Evolutionary conservation across 2,329 filamentous ascomycete species (phyloP).

Genomic region (Emericellopsis cladophorae): DNA sequence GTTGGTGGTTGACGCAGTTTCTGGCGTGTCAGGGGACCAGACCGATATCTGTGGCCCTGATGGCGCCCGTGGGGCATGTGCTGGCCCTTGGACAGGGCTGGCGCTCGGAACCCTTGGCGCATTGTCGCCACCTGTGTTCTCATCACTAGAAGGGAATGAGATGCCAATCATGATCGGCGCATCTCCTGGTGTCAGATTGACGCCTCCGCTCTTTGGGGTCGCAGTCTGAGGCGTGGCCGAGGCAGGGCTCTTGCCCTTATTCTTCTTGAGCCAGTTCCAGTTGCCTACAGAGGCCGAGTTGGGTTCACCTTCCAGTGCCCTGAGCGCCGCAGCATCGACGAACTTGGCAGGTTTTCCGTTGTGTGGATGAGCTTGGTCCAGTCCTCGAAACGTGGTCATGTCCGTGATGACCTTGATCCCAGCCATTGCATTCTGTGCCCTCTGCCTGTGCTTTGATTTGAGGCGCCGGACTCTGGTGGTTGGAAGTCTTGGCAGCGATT

Average conservation of each 20-base stretch:
- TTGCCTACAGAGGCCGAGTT: conserved; percentile 40
- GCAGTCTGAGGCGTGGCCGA: conserved; percentile 13
- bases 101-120: too few species aligned
- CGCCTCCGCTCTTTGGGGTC: conserved; percentile 12
- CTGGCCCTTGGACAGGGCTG: too few species aligned
- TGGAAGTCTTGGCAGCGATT: conserved; percentile 12
- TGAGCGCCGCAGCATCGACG: conserved; percentile 45
- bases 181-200: conserved; percentile 53
- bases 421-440: conserved; percentile 44
- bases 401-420: conserved; percentile 60
- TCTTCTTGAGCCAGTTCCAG: conserved; percentile 42
- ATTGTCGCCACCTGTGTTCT: not conserved
- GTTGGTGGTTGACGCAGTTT: conserved; percentile 36
- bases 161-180: conserved; percentile 65
- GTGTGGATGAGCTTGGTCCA: conserved; percentile 16
- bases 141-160: conserved; percentile 38
- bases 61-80: not conserved
- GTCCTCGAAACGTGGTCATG: conserved; percentile 39
- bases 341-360: conserved; percentile 29
- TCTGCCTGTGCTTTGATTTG: conserved; percentile 49
- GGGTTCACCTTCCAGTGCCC: conserved; percentile 44
- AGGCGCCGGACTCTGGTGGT: conserved; percentile 28
- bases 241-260: conserved; percentile 15
- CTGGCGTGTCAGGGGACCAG: conserved; percentile 51
- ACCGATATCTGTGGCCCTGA: conserved; percentile 29